Base-by-base conservation (phyloP, 2,329 filamentous ascomycete genomes). In the Tricladium varicosporioides region DNA sequence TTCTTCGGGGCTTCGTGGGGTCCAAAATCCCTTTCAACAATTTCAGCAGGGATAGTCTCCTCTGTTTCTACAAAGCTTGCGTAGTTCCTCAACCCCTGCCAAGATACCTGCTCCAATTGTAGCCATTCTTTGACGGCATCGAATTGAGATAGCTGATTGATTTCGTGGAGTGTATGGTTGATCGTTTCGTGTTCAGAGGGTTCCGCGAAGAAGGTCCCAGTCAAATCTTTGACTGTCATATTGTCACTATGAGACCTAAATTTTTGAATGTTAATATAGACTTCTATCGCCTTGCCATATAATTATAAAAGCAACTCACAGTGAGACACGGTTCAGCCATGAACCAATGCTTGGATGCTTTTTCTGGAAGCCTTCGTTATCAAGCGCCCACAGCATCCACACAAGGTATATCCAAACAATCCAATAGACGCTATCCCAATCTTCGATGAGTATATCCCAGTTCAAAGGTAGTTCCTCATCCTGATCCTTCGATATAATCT, bases 381-480 rank as follows among this genome's bases (percentile, higher is more conserved):
- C 55, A 10, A 54, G 52, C n/a, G 33, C 15, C 60, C 57, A 57
- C 13, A 62, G 31, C 42, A 54, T 33, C 46, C 57, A 54, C 10
- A 65, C 33, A 11, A 62, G 51, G 31, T 60, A 65, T 2, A 69
- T 54, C 65, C 64, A 69, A 2, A 67, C 61, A 2, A 59, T 54
- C 63, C 62, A 67, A 40, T 68, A 68, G 0, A 62, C 58, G 16
- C 60, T 51, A 16, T 64, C 60, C 65, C 63, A 69, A n/a, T 67
- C 67, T 40, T 66, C 60, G 2, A 60, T 46, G 7, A 67, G 43
- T 1, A 64, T 27, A 2, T 45, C 48, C 67, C 67, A 69, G 32
- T 67, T 51, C 5, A 67, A 52, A 13, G 67, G 67, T 5, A 65
- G 56, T 43, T 58, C 47, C 44, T 67, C 67, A 13, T 67, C 63